Percentiles rank a stretch among this genome's conserved stretches.
Evolutionary conservation across 1,284 basidiomycete species (phyloP).

Genomic region (Boletus semigastroideus): DNA sequence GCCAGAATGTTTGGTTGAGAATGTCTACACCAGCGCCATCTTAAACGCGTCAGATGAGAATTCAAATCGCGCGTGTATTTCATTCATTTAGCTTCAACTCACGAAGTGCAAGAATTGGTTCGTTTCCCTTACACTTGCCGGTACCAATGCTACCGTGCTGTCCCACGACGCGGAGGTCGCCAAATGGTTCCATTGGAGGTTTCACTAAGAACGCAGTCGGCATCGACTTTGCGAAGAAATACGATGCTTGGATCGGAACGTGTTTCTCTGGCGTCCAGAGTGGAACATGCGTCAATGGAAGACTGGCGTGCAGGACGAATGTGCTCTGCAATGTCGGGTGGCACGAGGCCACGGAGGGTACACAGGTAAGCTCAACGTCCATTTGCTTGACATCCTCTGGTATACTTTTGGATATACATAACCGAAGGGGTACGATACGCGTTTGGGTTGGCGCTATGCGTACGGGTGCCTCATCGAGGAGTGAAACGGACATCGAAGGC

Average conservation of each 20-base stretch:
- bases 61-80: background rate
- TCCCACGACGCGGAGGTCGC: background rate
- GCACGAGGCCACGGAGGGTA: conserved; percentile 9
- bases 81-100: conserved; percentile 26
- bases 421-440: conserved; percentile 50
- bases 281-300: conserved; percentile 46
- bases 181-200: conserved; percentile 44
- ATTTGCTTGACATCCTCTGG: conserved; percentile 31
- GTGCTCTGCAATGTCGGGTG: conserved; percentile 6
- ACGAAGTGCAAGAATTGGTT: conserved; percentile 75
- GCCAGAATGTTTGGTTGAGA: conserved; percentile 53
- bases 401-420: conserved; percentile 43
- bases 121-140: conserved; percentile 25
- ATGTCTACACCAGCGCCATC: conserved; percentile 83
- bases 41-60: conserved; percentile 23
- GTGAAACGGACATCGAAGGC: conserved; percentile 33
- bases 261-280: conserved; percentile 38
- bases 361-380: conserved; percentile 37
- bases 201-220: conserved; percentile 58
- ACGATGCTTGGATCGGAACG: conserved; percentile 52
- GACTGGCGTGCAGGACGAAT: conserved; percentile 23
- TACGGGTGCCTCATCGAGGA: conserved; percentile 34
- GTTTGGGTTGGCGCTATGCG: conserved; percentile 61
- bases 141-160: background rate
- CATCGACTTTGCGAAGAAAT: conserved; percentile 53